A percentile compares a stretch with the other conserved stretches of the same genome.
Conservation (phyloP, 2,329 filamentous ascomycete genomes). For the Cadophora sp. region DNA sequence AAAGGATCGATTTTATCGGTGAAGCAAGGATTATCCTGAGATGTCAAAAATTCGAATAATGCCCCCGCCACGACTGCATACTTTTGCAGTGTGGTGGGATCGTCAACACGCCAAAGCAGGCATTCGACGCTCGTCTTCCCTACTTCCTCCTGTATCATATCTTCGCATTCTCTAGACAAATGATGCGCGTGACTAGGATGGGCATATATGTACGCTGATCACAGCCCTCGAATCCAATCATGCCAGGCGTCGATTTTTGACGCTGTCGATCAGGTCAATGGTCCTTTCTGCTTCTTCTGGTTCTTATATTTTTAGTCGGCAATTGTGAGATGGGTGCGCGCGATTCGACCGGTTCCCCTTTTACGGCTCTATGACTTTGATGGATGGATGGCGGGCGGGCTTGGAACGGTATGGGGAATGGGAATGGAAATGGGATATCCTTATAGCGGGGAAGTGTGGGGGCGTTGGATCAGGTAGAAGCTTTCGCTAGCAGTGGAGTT, state of each 20-base stretch:
- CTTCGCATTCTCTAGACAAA: neutral
- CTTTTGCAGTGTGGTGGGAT: neutral
- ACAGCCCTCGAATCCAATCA: no score
- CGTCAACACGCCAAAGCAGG: neutral
- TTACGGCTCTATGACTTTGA: neutral
- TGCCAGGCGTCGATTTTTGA: neutral
- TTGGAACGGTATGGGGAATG: neutral
- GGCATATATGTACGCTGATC: neutral
- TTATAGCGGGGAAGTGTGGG: neutral
- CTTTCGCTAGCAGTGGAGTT: constrained; percentile 1
- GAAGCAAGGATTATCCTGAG: constrained; percentile 21
- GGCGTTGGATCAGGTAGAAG: neutral
- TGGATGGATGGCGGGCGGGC: neutral
- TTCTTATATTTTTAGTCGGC: neutral
- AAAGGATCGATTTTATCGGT: constrained; percentile 27
- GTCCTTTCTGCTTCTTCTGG: neutral
- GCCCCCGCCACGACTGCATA: neutral
- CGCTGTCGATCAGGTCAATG: neutral
- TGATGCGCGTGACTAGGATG: neutral
- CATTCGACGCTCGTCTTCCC: neutral
- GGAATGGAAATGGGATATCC: neutral
- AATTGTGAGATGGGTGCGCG: neutral
- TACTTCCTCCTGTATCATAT: neutral
- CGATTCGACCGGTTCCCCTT: neutral
- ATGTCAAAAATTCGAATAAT: neutral